Conservation (phyloP, 306 rosid species). For the Mimosa pudica region DNA sequence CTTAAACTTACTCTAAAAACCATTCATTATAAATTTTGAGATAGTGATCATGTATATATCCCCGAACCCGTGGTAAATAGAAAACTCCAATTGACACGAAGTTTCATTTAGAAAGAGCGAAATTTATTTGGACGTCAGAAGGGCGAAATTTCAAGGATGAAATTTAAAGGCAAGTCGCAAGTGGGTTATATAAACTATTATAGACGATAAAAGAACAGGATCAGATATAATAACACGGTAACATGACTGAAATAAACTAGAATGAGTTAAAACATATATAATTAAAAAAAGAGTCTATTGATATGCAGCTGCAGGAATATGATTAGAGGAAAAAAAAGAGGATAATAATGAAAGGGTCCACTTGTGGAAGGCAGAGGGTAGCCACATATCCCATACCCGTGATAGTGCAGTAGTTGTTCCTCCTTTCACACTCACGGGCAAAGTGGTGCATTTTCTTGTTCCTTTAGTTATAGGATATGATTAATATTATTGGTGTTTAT, state of each 20-base stretch:
- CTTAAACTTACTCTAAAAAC: background rate
- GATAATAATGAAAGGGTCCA: background rate
- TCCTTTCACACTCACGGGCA: conserved; percentile 4
- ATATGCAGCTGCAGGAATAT: background rate
- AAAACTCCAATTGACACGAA: background rate
- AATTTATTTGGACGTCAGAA: background rate
- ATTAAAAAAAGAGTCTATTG: background rate
- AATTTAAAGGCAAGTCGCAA: background rate
- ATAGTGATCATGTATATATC: background rate
- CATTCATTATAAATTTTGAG: background rate
- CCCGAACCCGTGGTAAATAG: background rate
- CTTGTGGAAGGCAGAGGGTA: background rate
- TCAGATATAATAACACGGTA: background rate
- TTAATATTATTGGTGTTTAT: no score
- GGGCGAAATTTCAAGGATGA: background rate
- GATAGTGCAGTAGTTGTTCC: conserved; percentile 16
- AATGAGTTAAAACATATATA: no score
- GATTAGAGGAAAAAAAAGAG: background rate
- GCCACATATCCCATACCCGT: conserved; percentile 28
- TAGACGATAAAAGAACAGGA: background rate
- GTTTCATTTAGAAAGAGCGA: background rate
- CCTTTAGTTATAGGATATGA: no score
- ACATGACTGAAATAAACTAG: background rate
- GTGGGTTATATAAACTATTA: background rate
- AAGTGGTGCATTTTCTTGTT: background rate